Conservation (phyloP, 768 basidiomycete species). For the Auriscalpium vulgare region DNA sequence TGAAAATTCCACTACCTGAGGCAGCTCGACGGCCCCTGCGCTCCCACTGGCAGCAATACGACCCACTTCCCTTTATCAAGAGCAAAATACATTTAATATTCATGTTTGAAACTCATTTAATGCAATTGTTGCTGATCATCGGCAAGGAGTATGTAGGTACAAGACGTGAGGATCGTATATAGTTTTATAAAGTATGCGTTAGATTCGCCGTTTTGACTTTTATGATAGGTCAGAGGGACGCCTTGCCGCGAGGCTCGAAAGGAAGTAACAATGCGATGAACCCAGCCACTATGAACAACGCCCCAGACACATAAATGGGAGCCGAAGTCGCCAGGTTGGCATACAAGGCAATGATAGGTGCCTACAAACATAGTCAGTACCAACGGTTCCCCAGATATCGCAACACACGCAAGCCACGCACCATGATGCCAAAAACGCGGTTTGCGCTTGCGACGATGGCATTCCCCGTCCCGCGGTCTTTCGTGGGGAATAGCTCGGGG, state of each 20-base stretch:
- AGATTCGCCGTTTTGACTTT: too few species aligned
- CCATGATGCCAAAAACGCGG: slow-evolving; percentile 54
- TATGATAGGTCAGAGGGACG: slow-evolving; percentile 27
- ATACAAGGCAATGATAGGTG: slow-evolving; percentile 43
- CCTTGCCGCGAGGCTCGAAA: slow-evolving; percentile 49
- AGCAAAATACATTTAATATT: too few species aligned
- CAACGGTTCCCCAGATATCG: too few species aligned
- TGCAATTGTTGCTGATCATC: too few species aligned
- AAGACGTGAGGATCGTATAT: too few species aligned
- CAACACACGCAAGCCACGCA: slow-evolving; percentile 17
- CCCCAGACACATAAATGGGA: slow-evolving; percentile 49
- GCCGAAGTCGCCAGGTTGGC: slow-evolving; percentile 38
- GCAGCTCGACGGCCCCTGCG: too few species aligned
- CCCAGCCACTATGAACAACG: slow-evolving; percentile 42
- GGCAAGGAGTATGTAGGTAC: too few species aligned
- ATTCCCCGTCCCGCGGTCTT: slow-evolving; percentile 47
- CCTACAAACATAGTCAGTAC: slow-evolving; percentile 19
- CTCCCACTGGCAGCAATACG: too few species aligned
- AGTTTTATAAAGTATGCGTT: too few species aligned
- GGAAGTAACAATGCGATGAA: slow-evolving; percentile 43
- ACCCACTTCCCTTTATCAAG: too few species aligned
- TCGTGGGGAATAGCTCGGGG: slow-evolving; percentile 49
- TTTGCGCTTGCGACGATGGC: slow-evolving; percentile 45
- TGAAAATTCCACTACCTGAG: too few species aligned
- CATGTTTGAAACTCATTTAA: too few species aligned